Evolutionary conservation across 352 stramenopile genomes (phyloP).

Genomic region (Phytophthora fragariae): DNA sequence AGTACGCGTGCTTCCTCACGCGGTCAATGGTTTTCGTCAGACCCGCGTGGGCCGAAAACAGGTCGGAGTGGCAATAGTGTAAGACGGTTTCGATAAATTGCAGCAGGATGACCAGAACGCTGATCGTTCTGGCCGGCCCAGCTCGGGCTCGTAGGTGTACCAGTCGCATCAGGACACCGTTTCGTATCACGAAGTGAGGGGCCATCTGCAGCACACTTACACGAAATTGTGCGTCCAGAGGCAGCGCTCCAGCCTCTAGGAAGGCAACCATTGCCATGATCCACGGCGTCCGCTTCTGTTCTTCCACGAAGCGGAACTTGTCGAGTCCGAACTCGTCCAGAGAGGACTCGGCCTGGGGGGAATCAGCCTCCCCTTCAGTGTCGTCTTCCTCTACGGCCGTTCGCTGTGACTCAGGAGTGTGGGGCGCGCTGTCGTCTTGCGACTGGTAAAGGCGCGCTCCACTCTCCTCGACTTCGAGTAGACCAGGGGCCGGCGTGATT

Average conservation of each 20-base stretch:
- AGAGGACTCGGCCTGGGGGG: not conserved
- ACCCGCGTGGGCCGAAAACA: slow-evolving; percentile 8
- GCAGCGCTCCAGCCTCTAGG: not conserved
- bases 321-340: slow-evolving; percentile 3
- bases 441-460: too few relatives aligned
- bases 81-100: slow-evolving; percentile 16
- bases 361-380: not conserved
- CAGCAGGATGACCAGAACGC: slow-evolving; percentile 1
- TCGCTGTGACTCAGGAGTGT: too few relatives aligned
- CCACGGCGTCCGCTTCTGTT: not conserved
- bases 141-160: slow-evolving; percentile 1
- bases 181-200: not conserved
- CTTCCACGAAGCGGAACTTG: not conserved
- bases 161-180: slow-evolving; percentile 1
- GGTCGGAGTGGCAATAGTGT: slow-evolving; percentile 14
- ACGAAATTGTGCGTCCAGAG: slow-evolving; percentile 4
- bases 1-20: slow-evolving; percentile 2
- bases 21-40: slow-evolving; percentile 4
- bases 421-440: too few relatives aligned
- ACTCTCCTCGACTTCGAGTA: too few relatives aligned
- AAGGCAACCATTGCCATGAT: slow-evolving; percentile 9
- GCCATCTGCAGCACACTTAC: not conserved
- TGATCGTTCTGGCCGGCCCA: not conserved
- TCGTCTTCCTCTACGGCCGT: too few relatives aligned
- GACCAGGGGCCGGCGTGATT: too few relatives aligned